Evolutionary conservation across 371 early-diverging fungal genomes (phyloP).

Genomic region (Actinomortierella wolfii): DNA sequence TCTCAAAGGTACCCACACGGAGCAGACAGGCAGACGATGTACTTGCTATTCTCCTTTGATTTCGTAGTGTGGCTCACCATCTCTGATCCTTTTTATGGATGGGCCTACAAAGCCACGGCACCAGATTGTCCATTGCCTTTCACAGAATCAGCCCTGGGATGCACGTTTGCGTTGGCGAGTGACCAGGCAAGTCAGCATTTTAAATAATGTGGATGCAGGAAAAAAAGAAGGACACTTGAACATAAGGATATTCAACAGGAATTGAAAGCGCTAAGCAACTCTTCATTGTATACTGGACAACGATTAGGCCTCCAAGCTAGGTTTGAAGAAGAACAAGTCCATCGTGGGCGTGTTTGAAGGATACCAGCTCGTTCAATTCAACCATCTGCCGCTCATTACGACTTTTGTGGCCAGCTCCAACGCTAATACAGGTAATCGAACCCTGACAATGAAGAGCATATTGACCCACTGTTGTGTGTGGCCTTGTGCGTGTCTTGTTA

Average conservation of each 20-base stretch:
- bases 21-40: not conserved
- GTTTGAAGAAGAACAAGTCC: slow-evolving; percentile 62
- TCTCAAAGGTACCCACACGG: slow-evolving; percentile 51
- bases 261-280: slow-evolving; percentile 7
- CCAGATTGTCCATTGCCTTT: slow-evolving; percentile 37
- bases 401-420: slow-evolving; percentile 58
- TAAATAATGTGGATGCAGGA: too few species aligned
- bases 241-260: slow-evolving; percentile 1
- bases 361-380: slow-evolving; percentile 67
- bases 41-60: not conserved
- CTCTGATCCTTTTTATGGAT: not conserved
- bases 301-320: slow-evolving; percentile 65
- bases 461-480: not conserved
- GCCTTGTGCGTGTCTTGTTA: too few species aligned
- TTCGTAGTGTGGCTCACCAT: not conserved
- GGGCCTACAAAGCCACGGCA: slow-evolving; percentile 27
- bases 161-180: slow-evolving; percentile 45
- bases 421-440: slow-evolving; percentile 60
- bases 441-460: not conserved
- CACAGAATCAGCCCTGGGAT: slow-evolving; percentile 45
- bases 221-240: slow-evolving; percentile 5
- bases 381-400: slow-evolving; percentile 60
- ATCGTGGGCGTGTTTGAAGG: slow-evolving; percentile 62
- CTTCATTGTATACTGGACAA: slow-evolving; percentile 5
- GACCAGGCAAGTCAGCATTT: slow-evolving; percentile 25